Conservation (phyloP, 2,329 filamentous ascomycete species). For the Pseudocercospora macadamiae region DNA sequence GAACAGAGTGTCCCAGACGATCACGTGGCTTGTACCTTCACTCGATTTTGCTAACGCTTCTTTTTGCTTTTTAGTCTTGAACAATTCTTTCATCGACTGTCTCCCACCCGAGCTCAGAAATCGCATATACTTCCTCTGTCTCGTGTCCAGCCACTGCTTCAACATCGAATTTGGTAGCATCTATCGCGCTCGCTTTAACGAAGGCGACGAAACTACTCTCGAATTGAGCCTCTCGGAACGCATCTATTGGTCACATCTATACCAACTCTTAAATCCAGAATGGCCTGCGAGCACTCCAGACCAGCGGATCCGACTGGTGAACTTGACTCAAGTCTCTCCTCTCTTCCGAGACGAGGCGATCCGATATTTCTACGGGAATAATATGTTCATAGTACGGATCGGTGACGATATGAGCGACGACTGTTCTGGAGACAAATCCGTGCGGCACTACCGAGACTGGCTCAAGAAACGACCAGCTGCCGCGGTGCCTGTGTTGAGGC, state of each 20-base stretch:
- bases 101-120: too few relatives aligned
- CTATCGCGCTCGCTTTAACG: too few relatives aligned
- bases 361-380: background rate
- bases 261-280: background rate
- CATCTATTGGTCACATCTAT: background rate
- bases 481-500: background rate
- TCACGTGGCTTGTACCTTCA: too few relatives aligned
- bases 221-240: too few relatives aligned
- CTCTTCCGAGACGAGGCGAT: background rate
- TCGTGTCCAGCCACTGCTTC: too few relatives aligned
- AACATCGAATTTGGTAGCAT: too few relatives aligned
- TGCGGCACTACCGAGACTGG: background rate
- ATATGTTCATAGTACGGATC: background rate
- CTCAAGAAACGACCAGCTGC: background rate
- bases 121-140: too few relatives aligned
- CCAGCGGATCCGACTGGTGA: background rate
- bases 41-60: too few relatives aligned
- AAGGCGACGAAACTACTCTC: too few relatives aligned
- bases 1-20: too few relatives aligned
- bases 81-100: too few relatives aligned
- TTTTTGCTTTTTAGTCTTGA: too few relatives aligned
- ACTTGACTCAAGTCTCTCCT: background rate
- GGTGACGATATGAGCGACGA: background rate
- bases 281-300: background rate
- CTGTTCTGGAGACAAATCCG: background rate